Conservation (phyloP, 176 grass and related monocot genomes). For the Aegilops tauschii region DNA sequence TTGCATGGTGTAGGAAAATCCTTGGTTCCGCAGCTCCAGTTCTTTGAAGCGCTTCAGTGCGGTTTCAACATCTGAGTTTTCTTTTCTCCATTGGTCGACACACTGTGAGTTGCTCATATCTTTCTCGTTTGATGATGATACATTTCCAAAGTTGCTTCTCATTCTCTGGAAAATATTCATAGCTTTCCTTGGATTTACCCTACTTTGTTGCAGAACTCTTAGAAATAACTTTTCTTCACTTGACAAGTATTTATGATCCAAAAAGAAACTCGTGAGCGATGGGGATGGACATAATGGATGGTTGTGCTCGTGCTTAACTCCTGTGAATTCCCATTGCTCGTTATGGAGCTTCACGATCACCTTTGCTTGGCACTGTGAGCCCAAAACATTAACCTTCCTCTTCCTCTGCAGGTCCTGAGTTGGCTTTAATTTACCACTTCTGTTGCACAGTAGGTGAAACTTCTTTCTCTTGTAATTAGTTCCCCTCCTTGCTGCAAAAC, state of each 20-base stretch:
- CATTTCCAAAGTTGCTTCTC: not conserved
- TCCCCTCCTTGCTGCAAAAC: conserved; percentile 11
- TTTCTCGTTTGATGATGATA: not conserved
- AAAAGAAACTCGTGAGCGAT: not conserved
- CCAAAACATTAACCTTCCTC: conserved; percentile 22
- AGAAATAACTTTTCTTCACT: conserved; percentile 21
- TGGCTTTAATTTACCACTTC: conserved; percentile 17
- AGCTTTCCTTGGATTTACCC: conserved; percentile 22
- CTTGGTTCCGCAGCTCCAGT: conserved; percentile 10
- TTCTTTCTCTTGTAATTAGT: conserved; percentile 29
- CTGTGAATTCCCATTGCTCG: conserved; percentile 11
- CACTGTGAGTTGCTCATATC: not conserved
- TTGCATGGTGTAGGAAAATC: not conserved
- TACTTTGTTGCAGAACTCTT: conserved; percentile 24
- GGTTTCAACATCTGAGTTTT: conserved; percentile 16
- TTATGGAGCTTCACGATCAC: conserved; percentile 26
- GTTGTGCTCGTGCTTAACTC: conserved; percentile 20
- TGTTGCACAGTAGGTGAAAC: conserved; percentile 25
- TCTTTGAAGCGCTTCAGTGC: conserved; percentile 14
- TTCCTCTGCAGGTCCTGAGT: not conserved
- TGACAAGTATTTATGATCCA: conserved; percentile 20
- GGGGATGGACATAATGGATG: conserved; percentile 17
- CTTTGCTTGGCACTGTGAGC: conserved; percentile 14
- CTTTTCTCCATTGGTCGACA: not conserved
- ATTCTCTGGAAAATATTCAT: conserved; percentile 18